These are phyloP conservation scores for Porogramme epimiltina DNA, from an alignment of 1,284 basidiomycete genomes.

Conservation along the genomic window DNA sequence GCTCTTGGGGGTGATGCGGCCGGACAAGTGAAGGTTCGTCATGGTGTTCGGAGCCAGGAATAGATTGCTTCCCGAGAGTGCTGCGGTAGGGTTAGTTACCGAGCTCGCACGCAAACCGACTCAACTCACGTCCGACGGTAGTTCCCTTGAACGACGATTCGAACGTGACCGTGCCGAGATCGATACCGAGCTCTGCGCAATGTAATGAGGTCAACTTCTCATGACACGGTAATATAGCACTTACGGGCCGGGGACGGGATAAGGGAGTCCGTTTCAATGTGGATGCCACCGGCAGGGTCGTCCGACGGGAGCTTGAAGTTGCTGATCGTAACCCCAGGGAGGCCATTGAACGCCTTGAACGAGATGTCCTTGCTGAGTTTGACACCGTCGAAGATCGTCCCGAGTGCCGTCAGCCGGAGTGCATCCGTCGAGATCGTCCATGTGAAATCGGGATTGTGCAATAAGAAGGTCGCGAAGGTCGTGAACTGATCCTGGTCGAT, in stretches of 20 bases:
- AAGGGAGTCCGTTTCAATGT: slow-evolving; percentile 64
- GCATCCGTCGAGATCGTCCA: slow-evolving; percentile 72
- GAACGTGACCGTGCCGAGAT: slow-evolving; percentile 72
- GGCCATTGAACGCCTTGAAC: slow-evolving; percentile 72
- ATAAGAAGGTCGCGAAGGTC: slow-evolving; percentile 63
- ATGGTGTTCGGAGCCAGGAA: slow-evolving; percentile 53
- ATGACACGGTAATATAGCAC: slow-evolving; percentile 28
- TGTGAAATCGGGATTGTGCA: slow-evolving; percentile 67
- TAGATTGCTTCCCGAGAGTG: slow-evolving; percentile 52
- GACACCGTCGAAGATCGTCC: slow-evolving; percentile 71
- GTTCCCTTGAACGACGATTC: slow-evolving; percentile 57
- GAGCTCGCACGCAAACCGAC: not conserved
- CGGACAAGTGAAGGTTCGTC: slow-evolving; percentile 57
- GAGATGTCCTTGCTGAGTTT: slow-evolving; percentile 63
- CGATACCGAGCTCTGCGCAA: slow-evolving; percentile 64
- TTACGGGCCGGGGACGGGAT: slow-evolving; percentile 71
- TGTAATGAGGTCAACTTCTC: not conserved
- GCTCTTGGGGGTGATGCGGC: slow-evolving; percentile 64
- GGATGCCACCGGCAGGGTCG: slow-evolving; percentile 69
- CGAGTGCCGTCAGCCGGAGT: slow-evolving; percentile 66
- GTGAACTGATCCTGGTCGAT: slow-evolving; percentile 59
- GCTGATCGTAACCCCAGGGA: slow-evolving; percentile 69
- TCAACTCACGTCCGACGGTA: slow-evolving; percentile 53
- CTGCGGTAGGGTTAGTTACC: slow-evolving; percentile 27
- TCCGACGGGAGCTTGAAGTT: slow-evolving; percentile 71